Percentiles rank a stretch among this genome's conserved stretches.
Conservation (phyloP, 805 yeast genomes). For the Candida patagonica region DNA sequence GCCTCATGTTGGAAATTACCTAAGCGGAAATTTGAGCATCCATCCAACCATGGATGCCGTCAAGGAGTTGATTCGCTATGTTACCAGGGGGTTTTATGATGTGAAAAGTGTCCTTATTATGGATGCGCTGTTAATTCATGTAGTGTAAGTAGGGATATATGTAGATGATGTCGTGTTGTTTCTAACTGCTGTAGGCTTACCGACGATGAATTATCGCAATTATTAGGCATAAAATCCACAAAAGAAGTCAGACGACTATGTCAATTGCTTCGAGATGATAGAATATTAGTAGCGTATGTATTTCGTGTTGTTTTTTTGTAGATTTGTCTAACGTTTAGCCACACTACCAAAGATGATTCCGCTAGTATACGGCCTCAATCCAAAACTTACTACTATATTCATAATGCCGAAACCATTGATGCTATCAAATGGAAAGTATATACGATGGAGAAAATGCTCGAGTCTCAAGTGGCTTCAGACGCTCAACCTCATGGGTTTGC, state of each 20-base stretch:
- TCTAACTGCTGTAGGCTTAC: slow-evolving; percentile 35
- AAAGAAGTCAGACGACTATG: slow-evolving; percentile 70
- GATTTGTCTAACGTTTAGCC: too few relatives aligned
- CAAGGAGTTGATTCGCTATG: slow-evolving; percentile 58
- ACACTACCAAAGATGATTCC: slow-evolving; percentile 43
- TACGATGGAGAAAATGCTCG: slow-evolving; percentile 65
- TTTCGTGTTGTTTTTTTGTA: neutral
- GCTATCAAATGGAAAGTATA: slow-evolving; percentile 95
- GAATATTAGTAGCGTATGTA: slow-evolving; percentile 43
- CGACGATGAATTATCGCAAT: slow-evolving; percentile 80
- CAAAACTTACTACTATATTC: slow-evolving; percentile 78
- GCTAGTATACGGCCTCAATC: slow-evolving; percentile 57
- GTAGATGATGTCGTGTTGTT: neutral
- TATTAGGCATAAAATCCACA: slow-evolving; percentile 77
- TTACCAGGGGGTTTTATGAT: slow-evolving; percentile 79
- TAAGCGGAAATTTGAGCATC: neutral
- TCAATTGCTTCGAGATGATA: slow-evolving; percentile 74
- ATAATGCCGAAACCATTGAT: slow-evolving; percentile 88
- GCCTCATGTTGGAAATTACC: neutral
- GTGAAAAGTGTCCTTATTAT: slow-evolving; percentile 72
- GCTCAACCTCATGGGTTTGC: slow-evolving; percentile 90
- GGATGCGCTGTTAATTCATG: slow-evolving; percentile 81
- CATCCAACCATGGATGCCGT: slow-evolving; percentile 29
- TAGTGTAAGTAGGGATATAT: slow-evolving; percentile 38
- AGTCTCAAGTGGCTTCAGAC: slow-evolving; percentile 74